Percentiles rank a stretch among this genome's conserved stretches.
Conservation (phyloP, 129 eudicot species). For the Logfia minima region DNA sequence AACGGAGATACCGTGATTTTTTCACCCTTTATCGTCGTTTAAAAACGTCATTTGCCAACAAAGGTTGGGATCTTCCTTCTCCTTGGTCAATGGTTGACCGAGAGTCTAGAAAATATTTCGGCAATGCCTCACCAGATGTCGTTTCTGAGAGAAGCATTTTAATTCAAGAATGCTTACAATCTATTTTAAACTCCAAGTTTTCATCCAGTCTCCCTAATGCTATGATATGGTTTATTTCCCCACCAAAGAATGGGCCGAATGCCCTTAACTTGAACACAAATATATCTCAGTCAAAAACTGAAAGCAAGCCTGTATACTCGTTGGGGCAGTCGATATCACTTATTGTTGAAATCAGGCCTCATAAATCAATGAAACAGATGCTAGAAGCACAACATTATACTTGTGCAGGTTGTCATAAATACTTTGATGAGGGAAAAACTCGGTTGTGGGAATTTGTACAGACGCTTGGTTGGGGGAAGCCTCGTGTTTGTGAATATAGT, state of each 20-base stretch:
- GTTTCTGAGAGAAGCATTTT: conserved; percentile 75
- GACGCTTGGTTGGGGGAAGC: conserved; percentile 90
- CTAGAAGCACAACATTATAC: conserved; percentile 79
- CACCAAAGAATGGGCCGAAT: conserved; percentile 44
- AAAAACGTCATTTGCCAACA: conserved; percentile 55
- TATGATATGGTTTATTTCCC: conserved; percentile 65
- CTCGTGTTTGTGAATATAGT: conserved; percentile 87
- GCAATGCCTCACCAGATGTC: conserved; percentile 75
- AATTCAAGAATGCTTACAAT: conserved; percentile 80
- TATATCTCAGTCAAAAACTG: conserved; percentile 29
- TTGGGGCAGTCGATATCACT: conserved; percentile 84
- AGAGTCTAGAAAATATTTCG: conserved; percentile 79
- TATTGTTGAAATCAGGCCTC: conserved; percentile 56
- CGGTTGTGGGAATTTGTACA: conserved; percentile 65
- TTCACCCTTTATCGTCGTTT: conserved; percentile 65
- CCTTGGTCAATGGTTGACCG: conserved; percentile 76
- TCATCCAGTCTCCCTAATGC: conserved; percentile 43
- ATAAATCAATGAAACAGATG: conserved; percentile 66
- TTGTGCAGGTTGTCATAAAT: conserved; percentile 83
- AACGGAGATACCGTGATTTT: conserved; percentile 89
- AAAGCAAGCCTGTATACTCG: conserved; percentile 29
- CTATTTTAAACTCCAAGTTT: conserved; percentile 51
- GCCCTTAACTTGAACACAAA: conserved; percentile 32
- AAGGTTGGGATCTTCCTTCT: conserved; percentile 73
- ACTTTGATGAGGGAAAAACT: conserved; percentile 82